These are phyloP conservation scores for Penicillium odoratum DNA, from an alignment of 495 filamentous ascomycete genomes.

Conservation along the genomic window DNA sequence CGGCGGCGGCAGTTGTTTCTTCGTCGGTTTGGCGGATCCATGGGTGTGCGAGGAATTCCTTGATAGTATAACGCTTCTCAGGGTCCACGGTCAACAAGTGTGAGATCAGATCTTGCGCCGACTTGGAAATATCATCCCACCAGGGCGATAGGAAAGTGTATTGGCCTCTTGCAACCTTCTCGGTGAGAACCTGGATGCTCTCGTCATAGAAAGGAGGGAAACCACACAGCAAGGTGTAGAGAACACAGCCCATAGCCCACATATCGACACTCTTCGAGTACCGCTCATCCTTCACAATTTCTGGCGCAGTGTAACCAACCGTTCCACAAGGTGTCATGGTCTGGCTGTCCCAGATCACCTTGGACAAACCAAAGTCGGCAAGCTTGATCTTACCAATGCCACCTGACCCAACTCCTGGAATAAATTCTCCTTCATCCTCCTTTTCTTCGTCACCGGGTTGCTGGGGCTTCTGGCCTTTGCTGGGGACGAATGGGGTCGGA, in stretches of 20 bases:
- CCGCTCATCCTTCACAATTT: conserved; percentile 98
- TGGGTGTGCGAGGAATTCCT: conserved; percentile 84
- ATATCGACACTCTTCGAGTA: conserved; percentile 99
- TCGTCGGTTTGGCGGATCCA: conserved; percentile 86
- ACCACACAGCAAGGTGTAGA: conserved; percentile 94
- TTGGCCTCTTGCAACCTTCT: conserved; percentile 95
- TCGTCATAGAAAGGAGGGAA: conserved; percentile 99
- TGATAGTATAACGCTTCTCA: conserved; percentile 85
- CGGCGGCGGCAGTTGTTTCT: conserved; percentile 66
- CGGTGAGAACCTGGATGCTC: conserved; percentile 93
- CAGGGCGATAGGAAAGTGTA: conserved; percentile 98
- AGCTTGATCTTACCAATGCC: conserved; percentile 96
- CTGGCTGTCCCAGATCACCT: conserved; percentile 96
- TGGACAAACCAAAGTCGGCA: conserved; percentile 95
- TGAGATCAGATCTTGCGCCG: conserved; percentile 89
- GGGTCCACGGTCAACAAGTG: conserved; percentile 93
- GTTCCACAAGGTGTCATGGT: conserved; percentile 99
- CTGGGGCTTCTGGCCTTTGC: conserved; percentile 73
- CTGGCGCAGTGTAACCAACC: conserved; percentile 97
- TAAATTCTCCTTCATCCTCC: conserved; percentile 93
- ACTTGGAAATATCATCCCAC: conserved; percentile 99
- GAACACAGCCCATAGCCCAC: conserved; percentile 97
- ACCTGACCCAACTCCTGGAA: conserved; percentile 77
- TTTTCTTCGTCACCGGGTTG: conserved; percentile 93
- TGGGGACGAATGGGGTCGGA: conserved; percentile 77